phyloP scores from a whole-genome alignment of 2,329 filamentous ascomycete genomes.

The Lachnellula willkommii region DNA sequence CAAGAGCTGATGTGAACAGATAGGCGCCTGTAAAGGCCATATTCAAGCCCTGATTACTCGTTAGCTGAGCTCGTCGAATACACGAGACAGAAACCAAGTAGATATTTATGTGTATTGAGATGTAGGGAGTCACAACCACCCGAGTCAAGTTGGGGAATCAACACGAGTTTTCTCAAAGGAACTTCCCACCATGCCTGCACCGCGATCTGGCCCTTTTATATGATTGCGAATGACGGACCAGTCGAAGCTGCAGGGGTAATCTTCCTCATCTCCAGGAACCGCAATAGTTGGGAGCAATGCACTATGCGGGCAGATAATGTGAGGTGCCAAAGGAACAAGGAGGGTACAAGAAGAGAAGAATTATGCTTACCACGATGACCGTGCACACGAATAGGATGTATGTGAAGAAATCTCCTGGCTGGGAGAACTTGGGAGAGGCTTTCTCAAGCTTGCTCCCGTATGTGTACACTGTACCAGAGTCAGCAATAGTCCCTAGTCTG shows the following conservation, averaged over 20 bases:
- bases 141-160: slow-evolving; percentile 31
- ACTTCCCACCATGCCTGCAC: slow-evolving; percentile 52
- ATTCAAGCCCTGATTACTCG: slow-evolving; percentile 43
- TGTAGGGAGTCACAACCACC: slow-evolving; percentile 36
- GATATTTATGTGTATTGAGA: slow-evolving; percentile 12
- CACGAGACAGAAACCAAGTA: slow-evolving; percentile 20
- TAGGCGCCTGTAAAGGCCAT: slow-evolving; percentile 43
- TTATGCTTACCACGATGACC: slow-evolving; percentile 56
- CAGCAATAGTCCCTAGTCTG: slow-evolving; percentile 2
- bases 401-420: slow-evolving; percentile 61
- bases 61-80: slow-evolving; percentile 10
- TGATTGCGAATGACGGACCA: slow-evolving; percentile 48
- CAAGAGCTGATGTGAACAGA: slow-evolving; percentile 59
- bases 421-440: slow-evolving; percentile 53
- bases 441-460: slow-evolving; percentile 60
- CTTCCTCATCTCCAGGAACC: slow-evolving; percentile 58
- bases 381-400: slow-evolving; percentile 59
- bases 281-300: slow-evolving; percentile 44
- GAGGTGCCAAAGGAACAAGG: slow-evolving; percentile 42
- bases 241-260: slow-evolving; percentile 49
- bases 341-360: slow-evolving; percentile 18
- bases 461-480: slow-evolving; percentile 50
- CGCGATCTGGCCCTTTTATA: slow-evolving; percentile 45
- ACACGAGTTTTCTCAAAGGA: slow-evolving; percentile 47
- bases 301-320: slow-evolving; percentile 56